phyloP scores from a whole-genome alignment of 2,329 filamentous ascomycete species.

The Ascochyta koolunga region DNA sequence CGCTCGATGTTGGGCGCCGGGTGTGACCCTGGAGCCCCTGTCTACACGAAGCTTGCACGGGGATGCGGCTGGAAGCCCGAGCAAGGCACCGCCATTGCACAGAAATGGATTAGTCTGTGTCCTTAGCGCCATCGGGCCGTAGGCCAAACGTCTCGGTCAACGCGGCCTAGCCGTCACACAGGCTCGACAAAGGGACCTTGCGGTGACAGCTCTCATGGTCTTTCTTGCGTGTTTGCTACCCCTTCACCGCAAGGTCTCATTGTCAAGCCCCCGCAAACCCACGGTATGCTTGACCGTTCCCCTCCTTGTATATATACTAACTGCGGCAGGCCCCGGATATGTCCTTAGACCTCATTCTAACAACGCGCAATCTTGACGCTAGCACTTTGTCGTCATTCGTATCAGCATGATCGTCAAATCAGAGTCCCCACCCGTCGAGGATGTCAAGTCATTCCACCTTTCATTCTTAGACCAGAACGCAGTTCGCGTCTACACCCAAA shows the following conservation, averaged over 20 bases:
- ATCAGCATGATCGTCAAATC: constrained; percentile 37
- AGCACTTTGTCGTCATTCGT: constrained; percentile 21
- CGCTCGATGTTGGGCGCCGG: constrained; percentile 25
- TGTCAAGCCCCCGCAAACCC: constrained; percentile 12
- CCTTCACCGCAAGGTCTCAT: constrained; percentile 21
- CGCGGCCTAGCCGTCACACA: constrained; percentile 38
- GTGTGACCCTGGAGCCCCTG: constrained; percentile 16
- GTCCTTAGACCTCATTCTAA: constrained; percentile 26
- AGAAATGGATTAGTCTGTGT: constrained; percentile 9
- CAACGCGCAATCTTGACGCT: constrained; percentile 27
- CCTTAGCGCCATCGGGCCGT: constrained; percentile 34
- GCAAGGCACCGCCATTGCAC: constrained; percentile 14
- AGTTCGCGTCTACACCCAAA: constrained; percentile 42
- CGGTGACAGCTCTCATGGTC: constrained; percentile 39
- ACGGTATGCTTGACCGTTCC: constrained; percentile 28
- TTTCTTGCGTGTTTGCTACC: constrained; percentile 34
- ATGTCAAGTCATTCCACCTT: constrained; percentile 35
- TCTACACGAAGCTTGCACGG: constrained; percentile 18
- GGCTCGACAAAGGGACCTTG: constrained; percentile 29
- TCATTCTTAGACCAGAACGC: constrained; percentile 40
- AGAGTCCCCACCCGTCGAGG: constrained; percentile 23
- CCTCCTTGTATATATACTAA: constrained; percentile 29
- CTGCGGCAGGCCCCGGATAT: constrained; percentile 24
- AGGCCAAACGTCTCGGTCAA: constrained; percentile 33
- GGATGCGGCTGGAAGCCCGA: constrained; percentile 12